Evolutionary conservation across 1,284 basidiomycete species (phyloP).

Genomic region (Apiotrichum mycotoxinovorans): DNA sequence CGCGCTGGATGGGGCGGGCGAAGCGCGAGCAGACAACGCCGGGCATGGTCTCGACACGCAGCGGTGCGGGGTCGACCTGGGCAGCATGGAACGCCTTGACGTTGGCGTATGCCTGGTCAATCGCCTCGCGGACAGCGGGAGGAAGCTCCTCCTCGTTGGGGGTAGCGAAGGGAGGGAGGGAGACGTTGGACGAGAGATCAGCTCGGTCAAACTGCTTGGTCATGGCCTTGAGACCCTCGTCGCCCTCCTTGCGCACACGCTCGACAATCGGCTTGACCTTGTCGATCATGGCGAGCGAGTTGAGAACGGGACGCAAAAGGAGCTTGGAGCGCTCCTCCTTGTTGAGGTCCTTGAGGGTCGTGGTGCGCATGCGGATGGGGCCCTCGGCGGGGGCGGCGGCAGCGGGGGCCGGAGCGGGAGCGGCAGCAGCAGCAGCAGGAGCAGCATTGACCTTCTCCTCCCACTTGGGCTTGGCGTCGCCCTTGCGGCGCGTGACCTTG

Average conservation of each 20-base stretch:
- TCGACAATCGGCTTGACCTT: conserved; percentile 95
- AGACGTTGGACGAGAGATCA: conserved; percentile 53
- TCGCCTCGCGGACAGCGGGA: conserved; percentile 68
- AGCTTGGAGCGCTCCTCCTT: conserved; percentile 63
- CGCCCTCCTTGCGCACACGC: conserved; percentile 77
- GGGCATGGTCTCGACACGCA: conserved; percentile 95
- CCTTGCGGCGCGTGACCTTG: conserved; percentile 81
- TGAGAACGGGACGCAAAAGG: conserved; percentile 85
- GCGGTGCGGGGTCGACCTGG: conserved; percentile 66
- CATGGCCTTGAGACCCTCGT: conserved; percentile 79
- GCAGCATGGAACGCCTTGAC: conserved; percentile 86
- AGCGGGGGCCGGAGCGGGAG: conserved; percentile 26
- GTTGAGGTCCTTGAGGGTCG: conserved; percentile 59
- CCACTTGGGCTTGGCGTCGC: conserved; percentile 92
- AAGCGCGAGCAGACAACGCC: conserved; percentile 94
- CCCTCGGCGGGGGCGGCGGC: conserved; percentile 42
- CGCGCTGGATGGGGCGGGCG: conserved; percentile 85
- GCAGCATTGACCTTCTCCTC: conserved; percentile 47
- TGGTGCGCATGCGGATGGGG: conserved; percentile 70
- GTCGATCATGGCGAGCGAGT: conserved; percentile 88
- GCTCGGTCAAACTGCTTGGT: conserved; percentile 89
- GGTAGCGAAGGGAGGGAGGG: conserved; percentile 51
- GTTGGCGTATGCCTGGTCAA: conserved; percentile 89
- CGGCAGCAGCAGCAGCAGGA: conserved; percentile 27
- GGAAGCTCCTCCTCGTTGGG: conserved; percentile 58